Evolutionary conservation across 495 filamentous ascomycete genomes (phyloP), one percentile per base, ranked within the genome.

Genomic region (Penicillium cinerascens): DNA sequence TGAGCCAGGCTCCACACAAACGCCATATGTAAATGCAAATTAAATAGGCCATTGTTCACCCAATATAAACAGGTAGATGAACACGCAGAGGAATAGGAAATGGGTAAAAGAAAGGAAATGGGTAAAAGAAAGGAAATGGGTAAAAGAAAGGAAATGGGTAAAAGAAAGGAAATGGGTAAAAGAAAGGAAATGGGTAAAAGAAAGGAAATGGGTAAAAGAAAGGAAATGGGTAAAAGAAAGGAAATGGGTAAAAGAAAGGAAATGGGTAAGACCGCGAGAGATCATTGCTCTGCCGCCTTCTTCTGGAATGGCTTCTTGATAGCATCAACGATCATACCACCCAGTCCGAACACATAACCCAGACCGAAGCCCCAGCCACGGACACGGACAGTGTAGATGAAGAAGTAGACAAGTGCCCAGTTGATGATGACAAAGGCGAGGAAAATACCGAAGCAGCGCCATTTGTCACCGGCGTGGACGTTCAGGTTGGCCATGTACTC

Each of bases 381-480:
- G 42, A 93, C 80, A 16, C 88, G 75, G 4, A 90, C 82, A 1
- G 86, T 87, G 65, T 88, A 93, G 47, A 92, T 81, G 54, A 95
- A 89, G 74, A 95, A 92, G 67, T 91, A 92, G 0, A 95, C 86
- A 41, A 92, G 75, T 36, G 72, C 62, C 84, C 86, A 92, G 60
- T 92, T 92, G 47, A 80, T 83, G 18, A 91, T 75, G 25, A 85
- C 85, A 68, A 91, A 92, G 1, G 78, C 82, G 29, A 89, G 46
- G 74, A 91, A 91, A 49, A 92, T 87, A 2, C 87, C 89, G 60
- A 91, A 88, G 62, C 90, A 80, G 40, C 78, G 63, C 87, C 87
- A 90, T 73, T 87, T 87, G 26, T 87, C 76, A 18, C 64, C 67
- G 1, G 73, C 70, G n/a, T 78, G 55, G 38, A 95, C 79, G 55